Evolutionary conservation across 257 asterid species (phyloP).

Genomic region (Forsythia suspensa): DNA sequence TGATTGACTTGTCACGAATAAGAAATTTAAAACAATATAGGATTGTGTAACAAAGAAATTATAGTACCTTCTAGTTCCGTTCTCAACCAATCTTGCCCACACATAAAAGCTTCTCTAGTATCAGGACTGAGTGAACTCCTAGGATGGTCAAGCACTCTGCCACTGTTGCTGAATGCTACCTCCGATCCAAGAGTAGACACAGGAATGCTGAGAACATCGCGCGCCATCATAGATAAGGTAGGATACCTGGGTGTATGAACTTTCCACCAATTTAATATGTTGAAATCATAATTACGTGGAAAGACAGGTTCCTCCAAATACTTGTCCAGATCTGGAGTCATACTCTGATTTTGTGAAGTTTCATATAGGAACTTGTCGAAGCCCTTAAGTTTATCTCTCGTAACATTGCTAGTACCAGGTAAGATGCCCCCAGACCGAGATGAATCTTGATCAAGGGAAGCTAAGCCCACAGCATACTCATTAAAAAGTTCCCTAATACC

Average conservation of each 20-base stretch:
- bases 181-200: constrained; percentile 78
- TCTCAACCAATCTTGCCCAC: constrained; percentile 94
- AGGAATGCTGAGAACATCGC: constrained; percentile 79
- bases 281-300: constrained; percentile 81
- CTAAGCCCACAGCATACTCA: constrained; percentile 62
- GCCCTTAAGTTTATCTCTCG: constrained; percentile 82
- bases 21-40: constrained; percentile 2
- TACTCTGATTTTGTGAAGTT: constrained; percentile 65
- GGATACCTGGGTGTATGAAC: constrained; percentile 97
- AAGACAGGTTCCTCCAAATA: constrained; percentile 86
- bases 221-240: constrained; percentile 86
- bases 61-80: constrained; percentile 64
- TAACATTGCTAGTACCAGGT: constrained; percentile 44
- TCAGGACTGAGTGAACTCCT: constrained; percentile 61
- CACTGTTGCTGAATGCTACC: constrained; percentile 58
- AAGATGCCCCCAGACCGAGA: constrained; percentile 39
- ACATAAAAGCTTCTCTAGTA: constrained; percentile 80
- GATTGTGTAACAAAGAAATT: background rate
- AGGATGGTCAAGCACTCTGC: constrained; percentile 69
- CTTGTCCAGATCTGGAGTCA: constrained; percentile 75
- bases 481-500: constrained; percentile 70
- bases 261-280: constrained; percentile 96
- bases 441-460: constrained; percentile 52
- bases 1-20: background rate
- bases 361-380: constrained; percentile 87